phyloP scores from a whole-genome alignment of 75 land plant genomes.

The Pinus albicaulis region DNA sequence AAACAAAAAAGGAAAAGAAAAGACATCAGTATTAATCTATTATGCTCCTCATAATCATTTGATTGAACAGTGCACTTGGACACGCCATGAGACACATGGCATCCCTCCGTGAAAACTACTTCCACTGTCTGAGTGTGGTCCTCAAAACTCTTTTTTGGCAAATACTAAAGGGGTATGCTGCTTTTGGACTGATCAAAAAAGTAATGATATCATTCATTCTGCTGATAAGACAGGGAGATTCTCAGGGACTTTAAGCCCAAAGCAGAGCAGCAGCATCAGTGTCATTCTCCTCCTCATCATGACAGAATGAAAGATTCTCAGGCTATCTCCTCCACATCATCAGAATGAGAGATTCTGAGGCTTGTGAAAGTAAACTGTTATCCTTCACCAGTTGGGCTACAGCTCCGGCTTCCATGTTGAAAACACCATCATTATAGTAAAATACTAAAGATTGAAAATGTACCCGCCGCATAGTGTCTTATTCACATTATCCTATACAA shows the following conservation, averaged over 20 bases:
- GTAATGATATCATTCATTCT: neutral
- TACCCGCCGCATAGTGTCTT: neutral
- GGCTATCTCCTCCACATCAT: too few species aligned
- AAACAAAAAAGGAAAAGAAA: neutral
- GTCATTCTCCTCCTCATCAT: too few species aligned
- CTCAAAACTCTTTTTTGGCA: neutral
- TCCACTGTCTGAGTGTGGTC: slow-evolving; percentile 7
- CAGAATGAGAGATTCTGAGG: too few species aligned
- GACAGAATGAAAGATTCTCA: too few species aligned
- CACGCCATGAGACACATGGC: neutral
- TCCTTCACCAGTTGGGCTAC: too few species aligned
- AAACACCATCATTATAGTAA: neutral
- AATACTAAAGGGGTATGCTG: neutral
- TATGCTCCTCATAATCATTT: neutral
- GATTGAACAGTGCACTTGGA: neutral
- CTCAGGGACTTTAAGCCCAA: too few species aligned
- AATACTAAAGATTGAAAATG: neutral
- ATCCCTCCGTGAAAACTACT: neutral
- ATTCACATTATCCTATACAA: neutral
- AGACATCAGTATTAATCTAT: slow-evolving; percentile 2
- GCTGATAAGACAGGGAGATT: neutral
- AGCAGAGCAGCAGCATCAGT: too few species aligned
- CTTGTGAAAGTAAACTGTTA: too few species aligned
- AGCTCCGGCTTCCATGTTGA: neutral
- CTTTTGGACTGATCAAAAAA: neutral